Evolutionary conservation across 768 basidiomycete species (phyloP).

Genomic region (Goffeauzyma gilvescens): DNA sequence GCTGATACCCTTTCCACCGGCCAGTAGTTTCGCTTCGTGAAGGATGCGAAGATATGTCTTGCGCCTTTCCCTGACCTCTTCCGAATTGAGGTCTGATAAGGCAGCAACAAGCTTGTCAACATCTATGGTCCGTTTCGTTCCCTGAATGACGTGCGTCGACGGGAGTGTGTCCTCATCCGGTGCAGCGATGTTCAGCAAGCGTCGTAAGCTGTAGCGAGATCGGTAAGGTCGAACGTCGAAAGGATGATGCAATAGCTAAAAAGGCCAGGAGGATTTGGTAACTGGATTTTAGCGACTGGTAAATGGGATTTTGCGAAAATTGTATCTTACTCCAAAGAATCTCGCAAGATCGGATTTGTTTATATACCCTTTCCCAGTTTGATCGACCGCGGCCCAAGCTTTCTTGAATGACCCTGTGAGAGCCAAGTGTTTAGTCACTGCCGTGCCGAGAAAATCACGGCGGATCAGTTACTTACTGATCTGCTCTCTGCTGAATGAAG

Average conservation of each 20-base stretch:
- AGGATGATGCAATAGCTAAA: constrained; percentile 59
- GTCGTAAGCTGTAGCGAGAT: constrained; percentile 43
- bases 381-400: constrained; percentile 71
- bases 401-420: constrained; percentile 55
- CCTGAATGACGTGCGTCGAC: constrained; percentile 12
- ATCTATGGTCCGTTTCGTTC: constrained; percentile 38
- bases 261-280: constrained; percentile 4
- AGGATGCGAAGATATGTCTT: constrained; percentile 56
- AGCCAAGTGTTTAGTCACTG: neutral
- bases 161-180: constrained; percentile 19
- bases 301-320: neutral
- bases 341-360: constrained; percentile 49
- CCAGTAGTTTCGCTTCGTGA: constrained; percentile 65
- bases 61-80: constrained; percentile 46
- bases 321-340: constrained; percentile 57
- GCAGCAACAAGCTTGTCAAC: constrained; percentile 43
- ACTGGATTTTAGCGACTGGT: neutral
- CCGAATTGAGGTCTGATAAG: constrained; percentile 48
- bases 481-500: constrained; percentile 61
- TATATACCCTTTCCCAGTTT: constrained; percentile 58
- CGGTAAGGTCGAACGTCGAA: constrained; percentile 82
- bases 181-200: constrained; percentile 41
- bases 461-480: constrained; percentile 41
- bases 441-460: neutral
- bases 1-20: constrained; percentile 60